Evolutionary conservation across 306 rosid genomes (phyloP), one percentile per base, ranked within the genome.

Genomic region (Quercus agrifolia): DNA sequence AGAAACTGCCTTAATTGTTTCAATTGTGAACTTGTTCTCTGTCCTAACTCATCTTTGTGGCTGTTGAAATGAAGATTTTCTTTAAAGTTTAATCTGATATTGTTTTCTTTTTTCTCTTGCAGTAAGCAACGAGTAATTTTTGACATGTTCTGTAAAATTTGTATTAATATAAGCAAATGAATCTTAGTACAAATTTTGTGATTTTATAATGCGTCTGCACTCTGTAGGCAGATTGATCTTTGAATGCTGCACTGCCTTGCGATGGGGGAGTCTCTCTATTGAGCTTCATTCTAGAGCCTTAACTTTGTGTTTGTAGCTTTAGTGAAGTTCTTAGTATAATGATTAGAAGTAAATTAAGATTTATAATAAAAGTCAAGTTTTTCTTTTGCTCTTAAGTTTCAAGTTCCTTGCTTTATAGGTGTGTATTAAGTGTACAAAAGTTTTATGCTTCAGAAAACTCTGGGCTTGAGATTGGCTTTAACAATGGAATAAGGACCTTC

Each of bases 1-100:
- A 77, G 56, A 81, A 78, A 62, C 58, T 66, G 61, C 64, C 71
- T 78, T 76, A 18, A 68, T 71, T 62, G 71, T 78, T 51, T 78
- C 63, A 25, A 58, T 17, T 56, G 71, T 75, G 77, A 74, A 14
- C 25, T 15, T 25, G 13, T 44, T 20, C 56, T 33, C 46, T 14
- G 31, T 13, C 46, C 10, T 15, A 15, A 64, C 46, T 30, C 21
- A 17, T 64, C 70, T 30, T 63, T 61, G 2, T 63, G 38, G 41
- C 41, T 4, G 5, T 35, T 19, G 31, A 33, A 30, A 17, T 27
- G 18, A 30, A 28, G 13, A 20, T 6, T 31, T 27, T 28, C 35
- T 28, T 10, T 28, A 5, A 28, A 63, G 41, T 28, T 15, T 5
- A 63, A 63, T 27, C 15, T 14, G 20, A 63, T 27, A 27, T 30